Conservation (phyloP, 257 asterid genomes). For the Scutellaria galericulata region DNA sequence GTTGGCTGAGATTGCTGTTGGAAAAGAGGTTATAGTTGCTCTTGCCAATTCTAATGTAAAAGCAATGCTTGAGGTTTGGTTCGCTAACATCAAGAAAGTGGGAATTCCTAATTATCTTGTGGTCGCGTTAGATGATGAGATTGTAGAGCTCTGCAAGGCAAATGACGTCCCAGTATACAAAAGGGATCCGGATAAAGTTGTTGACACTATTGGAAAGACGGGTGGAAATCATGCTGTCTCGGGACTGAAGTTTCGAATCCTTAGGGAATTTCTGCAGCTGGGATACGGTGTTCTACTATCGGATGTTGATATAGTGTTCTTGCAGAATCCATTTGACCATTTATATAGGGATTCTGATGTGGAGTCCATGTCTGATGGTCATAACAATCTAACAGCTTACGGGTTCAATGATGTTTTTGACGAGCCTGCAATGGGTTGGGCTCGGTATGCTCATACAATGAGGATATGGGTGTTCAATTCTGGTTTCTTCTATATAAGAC, state of each 20-base stretch:
- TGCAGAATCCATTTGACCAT: conserved; percentile 82
- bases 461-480: conserved; percentile 90
- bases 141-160: conserved; percentile 63
- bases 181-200: conserved; percentile 63
- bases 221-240: conserved; percentile 83
- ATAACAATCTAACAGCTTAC: conserved; percentile 73
- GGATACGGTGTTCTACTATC: conserved; percentile 82
- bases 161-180: conserved; percentile 63
- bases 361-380: conserved; percentile 93
- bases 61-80: conserved; percentile 68
- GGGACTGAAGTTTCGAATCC: conserved; percentile 65
- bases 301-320: conserved; percentile 74
- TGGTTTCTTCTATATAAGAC: conserved; percentile 82
- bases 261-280: conserved; percentile 86
- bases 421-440: conserved; percentile 88
- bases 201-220: conserved; percentile 63
- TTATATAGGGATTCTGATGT: conserved; percentile 74
- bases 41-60: conserved; percentile 80
- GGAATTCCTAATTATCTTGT: conserved; percentile 72
- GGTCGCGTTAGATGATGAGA: conserved; percentile 72
- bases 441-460: conserved; percentile 82
- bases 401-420: conserved; percentile 83
- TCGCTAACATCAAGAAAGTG: conserved; percentile 59
- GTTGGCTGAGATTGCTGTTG: conserved; percentile 59
- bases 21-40: conserved; percentile 75